Conservation (phyloP, 2,329 filamentous ascomycete species). For the Xylariaceae sp. region DNA sequence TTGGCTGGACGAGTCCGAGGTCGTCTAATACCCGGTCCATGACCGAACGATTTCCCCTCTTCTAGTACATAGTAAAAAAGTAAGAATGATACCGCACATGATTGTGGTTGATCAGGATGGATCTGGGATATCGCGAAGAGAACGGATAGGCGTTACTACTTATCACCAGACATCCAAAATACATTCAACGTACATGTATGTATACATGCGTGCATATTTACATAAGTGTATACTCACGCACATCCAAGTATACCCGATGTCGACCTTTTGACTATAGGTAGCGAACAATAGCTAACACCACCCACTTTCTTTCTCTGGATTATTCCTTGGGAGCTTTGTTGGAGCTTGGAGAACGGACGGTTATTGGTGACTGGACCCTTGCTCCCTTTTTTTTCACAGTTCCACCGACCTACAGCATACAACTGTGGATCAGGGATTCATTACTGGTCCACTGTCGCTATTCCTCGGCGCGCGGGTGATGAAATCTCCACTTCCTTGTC, state of each 20-base stretch:
- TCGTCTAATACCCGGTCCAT: slow-evolving; percentile 16
- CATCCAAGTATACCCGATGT: slow-evolving; percentile 8
- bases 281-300: slow-evolving; percentile 4
- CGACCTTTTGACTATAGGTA: slow-evolving; percentile 14
- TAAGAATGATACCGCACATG: too few species aligned
- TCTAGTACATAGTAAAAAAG: too few species aligned
- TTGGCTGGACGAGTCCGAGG: slow-evolving; percentile 9
- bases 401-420: slow-evolving; percentile 4
- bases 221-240: slow-evolving; percentile 23
- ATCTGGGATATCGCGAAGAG: too few species aligned
- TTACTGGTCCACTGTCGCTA: not conserved
- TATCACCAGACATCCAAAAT: too few species aligned
- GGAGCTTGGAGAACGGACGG: too few species aligned
- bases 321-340: not conserved
- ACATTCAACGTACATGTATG: slow-evolving; percentile 11
- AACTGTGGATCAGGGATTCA: slow-evolving; percentile 1
- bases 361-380: not conserved
- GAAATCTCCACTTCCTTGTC: slow-evolving; percentile 4
- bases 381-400: not conserved
- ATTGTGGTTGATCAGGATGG: too few species aligned
- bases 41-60: too few species aligned
- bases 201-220: slow-evolving; percentile 17
- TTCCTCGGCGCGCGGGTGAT: slow-evolving; percentile 8
- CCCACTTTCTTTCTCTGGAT: too few species aligned
- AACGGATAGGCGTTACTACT: too few species aligned